Evolutionary conservation across 768 basidiomycete species (phyloP), one percentile per base, ranked within the genome.

Genomic region (Boletus bicolor): DNA sequence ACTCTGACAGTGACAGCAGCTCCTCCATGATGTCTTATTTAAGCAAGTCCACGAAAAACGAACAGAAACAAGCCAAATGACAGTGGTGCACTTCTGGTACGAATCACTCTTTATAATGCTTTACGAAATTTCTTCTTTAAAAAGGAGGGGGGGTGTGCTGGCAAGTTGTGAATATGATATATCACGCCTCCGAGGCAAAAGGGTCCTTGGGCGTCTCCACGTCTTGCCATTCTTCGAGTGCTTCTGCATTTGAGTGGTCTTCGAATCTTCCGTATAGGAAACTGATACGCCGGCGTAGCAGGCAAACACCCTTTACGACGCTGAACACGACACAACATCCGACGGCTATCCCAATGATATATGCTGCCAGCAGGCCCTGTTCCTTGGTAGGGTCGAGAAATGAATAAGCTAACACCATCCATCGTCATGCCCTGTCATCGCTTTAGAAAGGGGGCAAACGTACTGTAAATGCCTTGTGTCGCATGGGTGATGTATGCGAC

Each of bases 401-500:
- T 11, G 66, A 46, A 67, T 89, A 90, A 1, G 82, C 87, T 89
- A 56, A 21, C n/a, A 14, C 14, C 42, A 30, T n/a, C 7, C 15
- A 11, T 51, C 44, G 41, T 66, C 36, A 64, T 8, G 47, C 7
- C 15, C 32, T 21, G n/a, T 17, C 35, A 10, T 34, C 21, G 12
- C 9, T 12, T 6, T 21, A 26, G 35, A 35, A 32, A 2, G 49
- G 76, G 24, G 3, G 3, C 0, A 17, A 38, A 68, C 84, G 51
- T 57, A 89, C 87, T 68, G 65, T 89, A 90, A 63, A 86, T 79
- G 0, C 81, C 80, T 63, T 86, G 84, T 0, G 80, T 79, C 0
- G 72, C 80, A 46, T 77, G 60, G 0, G 86, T 87, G 51, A 91
- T 77, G 60, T 89, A 91, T 11, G 87, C 87, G 0, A 90, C 71